These are phyloP conservation scores for Claviceps sp. DNA, from an alignment of 2,329 filamentous ascomycete species.

Conservation along the genomic window DNA sequence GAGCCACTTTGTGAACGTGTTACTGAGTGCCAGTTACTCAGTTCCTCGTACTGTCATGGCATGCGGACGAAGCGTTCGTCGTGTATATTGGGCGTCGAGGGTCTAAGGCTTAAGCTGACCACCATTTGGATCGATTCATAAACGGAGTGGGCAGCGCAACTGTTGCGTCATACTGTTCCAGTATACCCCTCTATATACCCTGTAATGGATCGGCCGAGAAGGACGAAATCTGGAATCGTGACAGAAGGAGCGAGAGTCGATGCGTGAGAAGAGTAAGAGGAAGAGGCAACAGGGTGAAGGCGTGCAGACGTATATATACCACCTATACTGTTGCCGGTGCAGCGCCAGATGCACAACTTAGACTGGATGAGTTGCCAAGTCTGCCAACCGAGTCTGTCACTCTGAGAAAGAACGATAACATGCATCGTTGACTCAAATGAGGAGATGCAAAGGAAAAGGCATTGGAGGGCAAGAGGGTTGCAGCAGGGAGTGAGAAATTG, in stretches of 20 bases:
- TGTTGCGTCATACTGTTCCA: no score
- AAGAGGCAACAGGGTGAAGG: conserved; percentile 1
- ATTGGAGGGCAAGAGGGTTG: background rate
- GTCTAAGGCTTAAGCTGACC: no score
- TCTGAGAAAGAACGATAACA: background rate
- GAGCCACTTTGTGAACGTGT: no score
- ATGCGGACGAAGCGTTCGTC: no score
- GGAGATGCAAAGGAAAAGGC: background rate
- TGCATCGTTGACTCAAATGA: background rate
- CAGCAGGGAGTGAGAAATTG: background rate
- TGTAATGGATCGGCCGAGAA: no score
- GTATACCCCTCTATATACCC: no score
- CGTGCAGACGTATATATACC: conserved; percentile 3
- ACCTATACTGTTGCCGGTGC: background rate
- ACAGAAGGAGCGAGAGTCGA: conserved; percentile 14
- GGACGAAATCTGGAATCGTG: no score
- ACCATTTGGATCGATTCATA: no score
- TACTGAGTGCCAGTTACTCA: no score
- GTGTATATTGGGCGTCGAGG: no score
- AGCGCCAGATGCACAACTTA: background rate
- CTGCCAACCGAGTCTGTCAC: background rate
- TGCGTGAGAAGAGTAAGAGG: background rate
- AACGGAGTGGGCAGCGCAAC: no score
- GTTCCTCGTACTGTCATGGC: no score
- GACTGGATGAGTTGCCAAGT: background rate